Conservation (phyloP, 2,329 filamentous ascomycete genomes). For the Tolypocladium pustulatum region DNA sequence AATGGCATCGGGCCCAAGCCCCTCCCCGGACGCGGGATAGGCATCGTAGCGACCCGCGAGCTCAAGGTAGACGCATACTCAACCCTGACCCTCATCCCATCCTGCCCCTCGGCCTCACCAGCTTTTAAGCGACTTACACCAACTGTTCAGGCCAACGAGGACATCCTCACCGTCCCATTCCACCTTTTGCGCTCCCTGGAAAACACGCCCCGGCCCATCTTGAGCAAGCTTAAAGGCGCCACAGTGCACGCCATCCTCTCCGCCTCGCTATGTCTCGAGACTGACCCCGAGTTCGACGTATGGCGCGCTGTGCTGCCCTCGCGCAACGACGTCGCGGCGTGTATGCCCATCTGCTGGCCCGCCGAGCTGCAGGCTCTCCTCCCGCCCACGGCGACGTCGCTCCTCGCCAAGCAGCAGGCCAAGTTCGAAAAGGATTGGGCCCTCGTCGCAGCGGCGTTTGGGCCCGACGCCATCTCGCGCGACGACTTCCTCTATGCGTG, state of each 20-base stretch:
- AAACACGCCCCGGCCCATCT: conserved; percentile 43
- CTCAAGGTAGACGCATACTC: conserved; percentile 44
- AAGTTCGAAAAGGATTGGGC: conserved; percentile 33
- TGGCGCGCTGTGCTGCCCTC: conserved; percentile 64
- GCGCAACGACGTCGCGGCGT: conserved; percentile 40
- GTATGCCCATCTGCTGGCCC: conserved; percentile 38
- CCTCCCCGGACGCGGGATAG: conserved; percentile 65
- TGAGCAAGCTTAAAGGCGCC: conserved; percentile 37
- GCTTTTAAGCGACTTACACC: not conserved
- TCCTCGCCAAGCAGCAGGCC: conserved; percentile 41
- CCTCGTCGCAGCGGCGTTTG: conserved; percentile 16
- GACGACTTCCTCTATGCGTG: conserved; percentile 43
- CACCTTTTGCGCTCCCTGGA: conserved; percentile 54
- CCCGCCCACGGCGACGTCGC: conserved; percentile 26
- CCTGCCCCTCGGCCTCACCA: not conserved
- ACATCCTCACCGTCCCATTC: conserved; percentile 55
- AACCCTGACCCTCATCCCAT: not conserved
- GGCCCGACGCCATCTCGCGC: conserved; percentile 14
- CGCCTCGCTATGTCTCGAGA: conserved; percentile 50
- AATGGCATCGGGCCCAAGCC: conserved; percentile 55
- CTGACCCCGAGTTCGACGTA: conserved; percentile 31
- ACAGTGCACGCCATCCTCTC: conserved; percentile 64
- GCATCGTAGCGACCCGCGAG: conserved; percentile 59
- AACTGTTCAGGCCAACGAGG: conserved; percentile 33
- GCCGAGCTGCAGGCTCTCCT: conserved; percentile 30